Evolutionary conservation across 768 basidiomycete species (phyloP), one percentile per base, ranked within the genome.

Genomic region (Goffeauzyma gilvescens): DNA sequence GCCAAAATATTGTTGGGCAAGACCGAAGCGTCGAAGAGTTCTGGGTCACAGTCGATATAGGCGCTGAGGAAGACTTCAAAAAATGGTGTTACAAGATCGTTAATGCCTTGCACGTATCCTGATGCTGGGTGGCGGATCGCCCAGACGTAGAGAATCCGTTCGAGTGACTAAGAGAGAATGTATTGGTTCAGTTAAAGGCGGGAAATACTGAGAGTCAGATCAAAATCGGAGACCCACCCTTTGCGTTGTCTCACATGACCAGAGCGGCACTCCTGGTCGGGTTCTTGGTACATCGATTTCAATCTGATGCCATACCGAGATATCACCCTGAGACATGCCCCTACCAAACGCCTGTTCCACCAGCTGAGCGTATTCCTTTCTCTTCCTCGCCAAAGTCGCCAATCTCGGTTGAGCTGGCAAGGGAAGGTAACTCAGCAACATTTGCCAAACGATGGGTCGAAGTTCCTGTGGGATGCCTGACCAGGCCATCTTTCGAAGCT

Each of bases 31-130:
- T 96, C 81, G 54, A 87, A 86, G 12, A 72, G 63, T 63, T 93
- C 86, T 1, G 90, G 86, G 59, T 95, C 82, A 25, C 80, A 77
- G 53, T 87, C 90, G 44, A 96, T 86, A 60, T 96, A 98, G 42
- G 81, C 78, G 24, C 82, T 84, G 22, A 98, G 70, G 60, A 96
- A 98, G 4, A 96, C 84, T 65, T 96, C 82, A 58, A 90, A 95
- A 67, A 98, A 98, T 0, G 93, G 93, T 3, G 85, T 90, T 1
- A 78, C 93, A 26, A 98, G 77, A 62, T 98, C 93, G 63, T 98
- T 96, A 65, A 98, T 98, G 20, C 93, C 93, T 64, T 98, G 93
- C 5, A 98, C 93, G 64, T 98, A 96, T 8, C 93, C 93, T 47
- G 83, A 87, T 4, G 93, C 90, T 0, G 93, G 93, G 68, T 96